These are phyloP conservation scores for Neofusicoccum sp. DNA, from an alignment of 2,329 filamentous ascomycete species.

Conservation along the genomic window DNA sequence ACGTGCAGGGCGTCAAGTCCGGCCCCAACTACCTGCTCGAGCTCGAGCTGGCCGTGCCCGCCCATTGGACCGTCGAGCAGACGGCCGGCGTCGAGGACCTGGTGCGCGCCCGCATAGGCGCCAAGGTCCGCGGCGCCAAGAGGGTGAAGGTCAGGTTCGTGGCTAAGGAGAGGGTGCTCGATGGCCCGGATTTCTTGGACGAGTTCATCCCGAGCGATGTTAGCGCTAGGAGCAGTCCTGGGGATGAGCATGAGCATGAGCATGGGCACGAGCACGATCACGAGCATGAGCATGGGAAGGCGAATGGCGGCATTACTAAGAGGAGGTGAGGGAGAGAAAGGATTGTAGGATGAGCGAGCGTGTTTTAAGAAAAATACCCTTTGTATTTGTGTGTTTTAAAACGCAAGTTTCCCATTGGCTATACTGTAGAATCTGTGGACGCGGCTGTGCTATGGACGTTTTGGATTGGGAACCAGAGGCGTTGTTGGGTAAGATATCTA, in stretches of 20 bases:
- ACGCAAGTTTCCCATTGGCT: no score
- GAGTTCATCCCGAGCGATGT: conserved; percentile 57
- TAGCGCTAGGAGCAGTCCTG: conserved; percentile 34
- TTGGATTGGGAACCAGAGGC: no score
- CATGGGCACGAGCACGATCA: conserved; percentile 33
- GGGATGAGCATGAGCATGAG: conserved; percentile 26
- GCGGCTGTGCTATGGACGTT: no score
- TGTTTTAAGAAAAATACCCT: no score
- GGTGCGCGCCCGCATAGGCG: conserved; percentile 72
- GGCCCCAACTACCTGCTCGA: conserved; percentile 97
- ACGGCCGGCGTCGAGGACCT: conserved; percentile 71
- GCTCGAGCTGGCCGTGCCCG: conserved; percentile 79
- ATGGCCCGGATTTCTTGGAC: conserved; percentile 63
- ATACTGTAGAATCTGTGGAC: no score
- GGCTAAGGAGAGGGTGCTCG: conserved; percentile 53
- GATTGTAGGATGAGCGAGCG: neutral
- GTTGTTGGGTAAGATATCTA: no score
- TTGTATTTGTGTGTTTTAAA: neutral
- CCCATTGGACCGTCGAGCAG: conserved; percentile 72
- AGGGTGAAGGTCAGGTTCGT: conserved; percentile 84
- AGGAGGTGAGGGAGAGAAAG: conserved; percentile 7
- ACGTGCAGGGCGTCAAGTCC: conserved; percentile 88
- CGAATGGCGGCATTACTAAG: conserved; percentile 24
- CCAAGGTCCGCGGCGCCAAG: conserved; percentile 80
- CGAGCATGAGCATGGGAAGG: conserved; percentile 23